Base-by-base conservation (phyloP, 176 grass and related monocot genomes). In the Aechmea fasciata region DNA sequence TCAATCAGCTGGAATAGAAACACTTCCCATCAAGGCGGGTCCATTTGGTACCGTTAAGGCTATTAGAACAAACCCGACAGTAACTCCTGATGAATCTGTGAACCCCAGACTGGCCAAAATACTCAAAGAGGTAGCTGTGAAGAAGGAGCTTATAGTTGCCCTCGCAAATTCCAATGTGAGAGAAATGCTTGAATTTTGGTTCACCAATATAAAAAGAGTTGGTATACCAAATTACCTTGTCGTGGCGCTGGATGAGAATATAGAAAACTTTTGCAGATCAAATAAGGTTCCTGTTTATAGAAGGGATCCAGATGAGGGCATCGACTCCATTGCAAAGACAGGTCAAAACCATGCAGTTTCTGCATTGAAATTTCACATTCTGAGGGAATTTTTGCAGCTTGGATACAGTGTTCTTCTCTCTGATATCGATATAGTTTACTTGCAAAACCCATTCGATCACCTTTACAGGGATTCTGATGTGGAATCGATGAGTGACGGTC, bases 401-500 rank as follows among this genome's bases (percentile, higher is more conserved):
- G 90, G 95, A n/a, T 94, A 99, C 63, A 84, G 90, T 66, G 82
- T 99, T 73, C 87, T 99, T 47, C 76, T 94, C 63, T 94, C 95
- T 5, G 95, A 99, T 80, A 79, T 99, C 6, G 95, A 99, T 82
- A 94, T 94, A 74, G 73, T 99, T 75, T 90, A 90, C 75, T 83
- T 99, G 67, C 95, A 90, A 50, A 99, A 99, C 63, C 95, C 95
- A 10, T 99, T 99, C 70, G 67, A 90, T 68, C 67, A 94, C 78
- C 85, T 99, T 64, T 94, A 94, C 78, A 83, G 90, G 75, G 95
- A 99, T 77, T 83, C 73, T 72, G 95, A 99, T 54, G 78, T 99
- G 20, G 95, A 99, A 63, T 99, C 95, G 47, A 99, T 94, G 95
- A 99, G 89, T 69, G 95, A 99, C 61, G 95, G 90, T 22, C 95